Evolutionary conservation across 345 rosid species (phyloP), one percentile per base, ranked within the genome.

Genomic region (Citrus hindsii): DNA sequence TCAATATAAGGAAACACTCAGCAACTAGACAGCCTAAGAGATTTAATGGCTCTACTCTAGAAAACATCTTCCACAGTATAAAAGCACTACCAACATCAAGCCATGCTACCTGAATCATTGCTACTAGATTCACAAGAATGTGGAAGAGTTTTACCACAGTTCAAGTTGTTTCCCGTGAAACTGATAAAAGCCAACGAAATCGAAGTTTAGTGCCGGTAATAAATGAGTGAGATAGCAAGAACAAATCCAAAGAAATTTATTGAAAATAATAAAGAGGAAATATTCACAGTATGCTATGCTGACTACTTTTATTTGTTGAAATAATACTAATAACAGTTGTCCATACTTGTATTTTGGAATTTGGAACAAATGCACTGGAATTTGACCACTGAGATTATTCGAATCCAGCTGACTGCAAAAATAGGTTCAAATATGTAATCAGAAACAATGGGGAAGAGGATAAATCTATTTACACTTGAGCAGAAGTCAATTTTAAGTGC

Each of bases 391-490:
- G 72, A 96, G 92, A 77, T 82, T 69, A 83, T 96, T 96, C 18
- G 93, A 94, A 81, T 89, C 90, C 38, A 94, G 92, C 69, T 85
- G 91, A 81, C 99, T 96, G 97, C 87, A 90, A 72, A 79, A 55
- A 74, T 30, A 73, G 68, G 40, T 67, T 73, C 68, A 79, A 67
- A 16, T 2, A 66, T 48, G 55, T 10, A 73, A 55, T 82, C 25
- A 80, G 56, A 79, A 71, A 76, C 66, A n/a, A 48, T 19, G 6
- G 65, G 51, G 61, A 21, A 32, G 55, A 27, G 62, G 53, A 80
- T 28, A 30, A 78, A 73, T 74, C 72, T 33, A 72, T 9, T 67
- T 12, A 37, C 16, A 62, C 38, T 69, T 71, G 24, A 12, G 80
- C 56, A 73, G 35, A 53, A 61, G 24, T 28, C 48, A 75, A 64